These are phyloP conservation scores for Tardiomyces depauwii DNA, from an alignment of 1,139 yeast species.

Conservation along the genomic window DNA sequence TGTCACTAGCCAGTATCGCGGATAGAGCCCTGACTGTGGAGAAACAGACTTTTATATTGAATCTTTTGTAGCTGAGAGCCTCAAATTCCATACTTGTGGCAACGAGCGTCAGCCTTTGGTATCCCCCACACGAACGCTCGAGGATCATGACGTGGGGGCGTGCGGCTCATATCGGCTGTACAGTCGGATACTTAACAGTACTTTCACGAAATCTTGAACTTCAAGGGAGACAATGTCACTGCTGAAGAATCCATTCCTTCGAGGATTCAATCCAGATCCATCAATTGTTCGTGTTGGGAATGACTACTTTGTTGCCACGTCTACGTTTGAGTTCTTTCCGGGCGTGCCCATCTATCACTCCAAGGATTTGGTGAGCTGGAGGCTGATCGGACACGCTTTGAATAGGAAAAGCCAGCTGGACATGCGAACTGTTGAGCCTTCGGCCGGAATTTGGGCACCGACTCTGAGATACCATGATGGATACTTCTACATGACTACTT, in stretches of 20 bases:
- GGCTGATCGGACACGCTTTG: neutral
- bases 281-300: conserved; percentile 1
- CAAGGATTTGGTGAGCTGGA: neutral
- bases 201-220: too few species aligned
- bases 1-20: too few species aligned
- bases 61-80: too few species aligned
- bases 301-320: conserved; percentile 1
- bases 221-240: too few species aligned
- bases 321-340: conserved; percentile 1
- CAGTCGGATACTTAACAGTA: too few species aligned
- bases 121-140: too few species aligned
- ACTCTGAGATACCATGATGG: conserved; percentile 1
- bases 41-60: too few species aligned
- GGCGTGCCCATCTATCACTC: conserved; percentile 1
- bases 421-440: neutral
- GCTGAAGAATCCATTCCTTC: neutral
- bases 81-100: too few species aligned
- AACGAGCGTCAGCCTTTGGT: too few species aligned
- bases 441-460: conserved; percentile 2
- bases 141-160: too few species aligned
- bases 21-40: too few species aligned
- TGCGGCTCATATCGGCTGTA: too few species aligned
- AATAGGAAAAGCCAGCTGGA: conserved; percentile 1
- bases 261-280: conserved; percentile 1
- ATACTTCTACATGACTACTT: neutral